phyloP scores from a whole-genome alignment of 208 protist species.

The Acanthamoeba quina region DNA sequence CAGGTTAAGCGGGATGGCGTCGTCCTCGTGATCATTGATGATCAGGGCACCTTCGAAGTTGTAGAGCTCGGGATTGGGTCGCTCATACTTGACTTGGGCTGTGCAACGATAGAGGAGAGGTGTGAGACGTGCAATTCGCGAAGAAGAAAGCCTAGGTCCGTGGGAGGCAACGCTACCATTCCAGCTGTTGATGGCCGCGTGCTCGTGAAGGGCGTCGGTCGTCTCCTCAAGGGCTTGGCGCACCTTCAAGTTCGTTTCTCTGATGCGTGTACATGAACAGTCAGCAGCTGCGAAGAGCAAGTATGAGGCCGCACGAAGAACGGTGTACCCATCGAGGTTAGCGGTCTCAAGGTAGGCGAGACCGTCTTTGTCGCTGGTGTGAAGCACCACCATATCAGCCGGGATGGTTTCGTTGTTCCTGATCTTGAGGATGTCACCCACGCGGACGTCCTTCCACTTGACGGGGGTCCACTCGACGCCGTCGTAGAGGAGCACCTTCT shows the following conservation, averaged over 20 bases:
- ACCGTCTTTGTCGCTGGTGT: slow-evolving; percentile 77
- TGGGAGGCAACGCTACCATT: background rate
- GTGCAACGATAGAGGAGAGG: background rate
- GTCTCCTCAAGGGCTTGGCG: slow-evolving; percentile 69
- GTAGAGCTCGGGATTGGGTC: slow-evolving; percentile 75
- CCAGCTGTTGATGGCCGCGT: slow-evolving; percentile 34
- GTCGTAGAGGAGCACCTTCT: slow-evolving; percentile 77
- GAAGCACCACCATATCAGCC: slow-evolving; percentile 82
- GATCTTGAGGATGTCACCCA: slow-evolving; percentile 88
- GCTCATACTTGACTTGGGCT: slow-evolving; percentile 74
- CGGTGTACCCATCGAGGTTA: slow-evolving; percentile 87
- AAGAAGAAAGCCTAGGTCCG: background rate
- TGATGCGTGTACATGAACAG: background rate
- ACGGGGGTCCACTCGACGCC: slow-evolving; percentile 78
- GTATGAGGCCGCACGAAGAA: background rate
- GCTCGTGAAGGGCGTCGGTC: slow-evolving; percentile 30
- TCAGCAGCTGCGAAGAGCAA: background rate
- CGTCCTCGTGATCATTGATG: slow-evolving; percentile 13
- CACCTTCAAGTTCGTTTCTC: slow-evolving; percentile 75
- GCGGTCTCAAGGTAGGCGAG: slow-evolving; percentile 89
- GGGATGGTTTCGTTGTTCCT: slow-evolving; percentile 88
- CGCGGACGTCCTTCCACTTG: slow-evolving; percentile 85
- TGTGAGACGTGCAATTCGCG: background rate
- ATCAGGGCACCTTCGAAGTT: slow-evolving; percentile 71
- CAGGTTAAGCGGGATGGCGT: slow-evolving; percentile 60